Conservation (phyloP, 257 asterid genomes). For the Striga asiatica region DNA sequence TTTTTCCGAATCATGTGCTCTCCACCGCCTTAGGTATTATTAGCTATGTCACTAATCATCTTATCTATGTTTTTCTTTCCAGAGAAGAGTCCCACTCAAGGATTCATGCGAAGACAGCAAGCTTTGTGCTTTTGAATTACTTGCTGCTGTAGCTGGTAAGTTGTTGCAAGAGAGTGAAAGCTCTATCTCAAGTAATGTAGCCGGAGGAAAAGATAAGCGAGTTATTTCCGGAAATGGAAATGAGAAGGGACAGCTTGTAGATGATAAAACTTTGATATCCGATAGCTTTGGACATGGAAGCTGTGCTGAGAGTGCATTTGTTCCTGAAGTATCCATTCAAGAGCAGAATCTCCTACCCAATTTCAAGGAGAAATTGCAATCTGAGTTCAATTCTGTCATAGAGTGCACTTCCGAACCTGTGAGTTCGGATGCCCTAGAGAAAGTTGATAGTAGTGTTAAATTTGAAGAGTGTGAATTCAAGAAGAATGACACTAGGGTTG, state of each 20-base stretch:
- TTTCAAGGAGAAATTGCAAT: constrained; percentile 21
- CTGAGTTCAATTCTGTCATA: constrained; percentile 32
- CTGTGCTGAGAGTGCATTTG: constrained; percentile 58
- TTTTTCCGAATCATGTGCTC: not conserved
- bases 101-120: constrained; percentile 36
- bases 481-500: constrained; percentile 3
- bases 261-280: constrained; percentile 32
- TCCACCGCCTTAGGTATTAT: not conserved
- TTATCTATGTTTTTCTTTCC: constrained; percentile 17
- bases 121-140: constrained; percentile 81
- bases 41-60: constrained; percentile 6
- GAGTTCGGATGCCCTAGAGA: constrained; percentile 30
- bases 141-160: constrained; percentile 94
- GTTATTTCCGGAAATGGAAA: constrained; percentile 21
- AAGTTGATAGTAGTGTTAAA: constrained; percentile 37
- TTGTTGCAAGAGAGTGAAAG: constrained; percentile 79
- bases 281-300: constrained; percentile 66
- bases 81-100: constrained; percentile 48
- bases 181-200: constrained; percentile 70
- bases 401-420: constrained; percentile 32
- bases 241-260: constrained; percentile 23
- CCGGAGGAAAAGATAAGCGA: constrained; percentile 27
- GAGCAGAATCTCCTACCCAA: constrained; percentile 29
- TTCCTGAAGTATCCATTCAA: constrained; percentile 30
- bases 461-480: constrained; percentile 24